Evolutionary conservation across 1,284 basidiomycete genomes (phyloP).

Genomic region (Coniferiporia weirii): DNA sequence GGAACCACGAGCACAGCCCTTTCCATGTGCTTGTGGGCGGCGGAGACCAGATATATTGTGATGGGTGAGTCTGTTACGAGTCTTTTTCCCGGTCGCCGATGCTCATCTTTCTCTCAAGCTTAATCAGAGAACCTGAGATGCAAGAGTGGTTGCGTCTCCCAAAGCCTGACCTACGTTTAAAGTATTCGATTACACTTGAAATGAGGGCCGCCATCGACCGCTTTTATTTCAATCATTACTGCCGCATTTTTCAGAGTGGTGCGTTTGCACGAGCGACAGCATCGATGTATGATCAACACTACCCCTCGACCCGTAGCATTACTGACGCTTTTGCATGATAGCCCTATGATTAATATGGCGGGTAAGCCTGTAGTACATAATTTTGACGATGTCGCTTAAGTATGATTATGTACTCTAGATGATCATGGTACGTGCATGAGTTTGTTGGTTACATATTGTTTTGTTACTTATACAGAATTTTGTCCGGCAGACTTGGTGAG

Average conservation of each 20-base stretch:
- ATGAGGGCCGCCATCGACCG: slow-evolving; percentile 81
- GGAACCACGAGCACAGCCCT: slow-evolving; percentile 72
- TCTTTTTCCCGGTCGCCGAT: slow-evolving; percentile 2
- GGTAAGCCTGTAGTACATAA: slow-evolving; percentile 31
- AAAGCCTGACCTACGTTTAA: slow-evolving; percentile 61
- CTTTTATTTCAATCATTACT: slow-evolving; percentile 90
- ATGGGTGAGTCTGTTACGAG: slow-evolving; percentile 40
- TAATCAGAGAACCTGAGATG: slow-evolving; percentile 71
- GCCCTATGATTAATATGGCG: slow-evolving; percentile 62
- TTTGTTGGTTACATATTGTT: no score
- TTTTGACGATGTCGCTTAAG: background rate
- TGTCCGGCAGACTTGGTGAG: slow-evolving; percentile 41
- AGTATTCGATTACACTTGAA: slow-evolving; percentile 63
- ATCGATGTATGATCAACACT: slow-evolving; percentile 61
- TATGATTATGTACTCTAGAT: slow-evolving; percentile 37
- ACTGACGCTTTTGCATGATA: slow-evolving; percentile 22
- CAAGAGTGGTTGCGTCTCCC: slow-evolving; percentile 77
- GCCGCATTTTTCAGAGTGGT: slow-evolving; percentile 78
- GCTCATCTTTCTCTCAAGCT: slow-evolving; percentile 29
- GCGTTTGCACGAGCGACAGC: slow-evolving; percentile 92
- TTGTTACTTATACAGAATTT: slow-evolving; percentile 26
- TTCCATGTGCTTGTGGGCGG: slow-evolving; percentile 86
- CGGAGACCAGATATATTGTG: slow-evolving; percentile 82
- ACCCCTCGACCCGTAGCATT: background rate
- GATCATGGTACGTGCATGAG: slow-evolving; percentile 57